Evolutionary conservation across 306 rosid genomes (phyloP).

Genomic region (Quillaja saponaria): DNA sequence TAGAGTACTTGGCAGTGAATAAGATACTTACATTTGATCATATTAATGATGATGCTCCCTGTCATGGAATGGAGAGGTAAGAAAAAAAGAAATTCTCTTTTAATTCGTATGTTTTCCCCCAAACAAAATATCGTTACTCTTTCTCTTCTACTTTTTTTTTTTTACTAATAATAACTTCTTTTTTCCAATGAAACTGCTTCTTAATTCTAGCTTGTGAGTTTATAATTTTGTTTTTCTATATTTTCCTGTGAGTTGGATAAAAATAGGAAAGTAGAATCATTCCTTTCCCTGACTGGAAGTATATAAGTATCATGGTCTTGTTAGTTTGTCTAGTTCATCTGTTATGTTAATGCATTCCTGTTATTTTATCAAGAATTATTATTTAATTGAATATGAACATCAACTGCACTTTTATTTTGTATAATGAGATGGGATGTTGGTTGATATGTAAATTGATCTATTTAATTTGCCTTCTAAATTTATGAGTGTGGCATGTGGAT

Average conservation of each 20-base stretch:
- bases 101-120: constrained; percentile 1
- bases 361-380: too few species aligned
- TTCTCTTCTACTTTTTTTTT: constrained; percentile 11
- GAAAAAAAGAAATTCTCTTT: constrained; percentile 1
- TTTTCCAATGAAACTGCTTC: constrained; percentile 11
- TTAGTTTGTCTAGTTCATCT: too few species aligned
- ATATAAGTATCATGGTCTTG: too few species aligned
- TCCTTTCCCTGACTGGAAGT: background rate
- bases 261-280: constrained; percentile 13
- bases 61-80: constrained; percentile 97
- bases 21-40: constrained; percentile 82
- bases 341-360: too few species aligned
- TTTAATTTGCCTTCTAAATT: too few species aligned
- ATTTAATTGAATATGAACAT: too few species aligned
- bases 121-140: too few species aligned
- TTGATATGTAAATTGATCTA: too few species aligned
- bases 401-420: too few species aligned
- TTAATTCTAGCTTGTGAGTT: background rate
- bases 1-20: constrained; percentile 74
- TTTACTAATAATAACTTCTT: constrained; percentile 3
- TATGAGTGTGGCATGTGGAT: too few species aligned
- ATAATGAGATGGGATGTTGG: too few species aligned
- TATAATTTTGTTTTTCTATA: constrained; percentile 1
- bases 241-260: constrained; percentile 5
- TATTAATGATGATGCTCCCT: constrained; percentile 82